Evolutionary conservation across 176 grass and related monocot species (phyloP), one percentile per base, ranked within the genome.

Genomic region (Oryza longistaminata): DNA sequence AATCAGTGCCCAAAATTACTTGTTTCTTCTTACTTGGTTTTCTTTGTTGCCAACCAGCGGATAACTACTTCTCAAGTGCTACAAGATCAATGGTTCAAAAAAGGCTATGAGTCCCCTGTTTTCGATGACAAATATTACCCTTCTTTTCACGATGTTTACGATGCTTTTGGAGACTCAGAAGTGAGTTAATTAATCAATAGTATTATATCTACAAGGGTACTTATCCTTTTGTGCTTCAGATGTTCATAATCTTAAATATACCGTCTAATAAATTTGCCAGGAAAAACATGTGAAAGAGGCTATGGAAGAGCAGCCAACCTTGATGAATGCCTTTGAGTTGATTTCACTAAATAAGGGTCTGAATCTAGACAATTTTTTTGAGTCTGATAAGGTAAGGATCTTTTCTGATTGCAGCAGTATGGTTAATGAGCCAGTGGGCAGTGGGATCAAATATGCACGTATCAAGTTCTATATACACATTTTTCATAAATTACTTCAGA

Each of bases 241-340:
- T 76, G 3, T 14, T 52, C 42, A 24, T 22, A 52, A 84, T 77
- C 31, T 70, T 58, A 79, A 75, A 33, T 83, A 39, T 21, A 33
- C 6, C 9, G 0, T 37, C 52, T 53, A 34, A 3, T 85, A 27
- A 19, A 61, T 67, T 87, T 94, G 3, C 71, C 87, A 98, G 95
- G 93, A 93, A 88, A 76, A 88, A 22, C 84, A 94, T 86, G 96
- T 96, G 22, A 91, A 87, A 91, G 96, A 99, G 83, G 92, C 88
- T 77, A 96, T 74, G 72, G 93, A 99, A 81, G 91, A 92, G 73
- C 90, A 96, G 37, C 96, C 96, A 27, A 90, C 96, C 83, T 74
- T 93, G 14, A 94, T 99, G 91, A 99, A 99, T 87, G 96, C 96
- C 80, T 99, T 99, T 74, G 96, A 99, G 83, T 71, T 99, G 70